These are phyloP conservation scores for Lecanicillium sp. DNA, from an alignment of 2,329 filamentous ascomycete species.

Conservation along the genomic window DNA sequence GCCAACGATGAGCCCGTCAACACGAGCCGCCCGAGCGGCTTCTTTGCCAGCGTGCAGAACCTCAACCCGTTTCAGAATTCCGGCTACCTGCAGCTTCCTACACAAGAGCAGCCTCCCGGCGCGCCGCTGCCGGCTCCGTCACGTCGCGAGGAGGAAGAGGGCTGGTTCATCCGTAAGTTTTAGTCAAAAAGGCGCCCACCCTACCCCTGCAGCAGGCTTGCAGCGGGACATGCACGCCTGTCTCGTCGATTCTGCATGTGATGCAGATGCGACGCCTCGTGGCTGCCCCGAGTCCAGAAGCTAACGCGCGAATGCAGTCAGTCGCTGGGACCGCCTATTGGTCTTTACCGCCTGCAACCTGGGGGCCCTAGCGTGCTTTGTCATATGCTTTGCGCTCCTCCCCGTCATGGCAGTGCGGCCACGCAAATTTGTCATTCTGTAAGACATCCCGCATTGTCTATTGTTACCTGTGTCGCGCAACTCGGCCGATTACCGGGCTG, in stretches of 20 bases:
- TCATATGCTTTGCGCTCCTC: slow-evolving; percentile 86
- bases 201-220: slow-evolving; percentile 29
- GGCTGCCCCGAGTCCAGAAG: slow-evolving; percentile 22
- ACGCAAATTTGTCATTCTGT: slow-evolving; percentile 95
- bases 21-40: slow-evolving; percentile 60
- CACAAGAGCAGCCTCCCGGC: slow-evolving; percentile 64
- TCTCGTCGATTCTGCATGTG: slow-evolving; percentile 33
- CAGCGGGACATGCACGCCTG: slow-evolving; percentile 39
- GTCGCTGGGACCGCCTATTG: slow-evolving; percentile 91
- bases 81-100: slow-evolving; percentile 87
- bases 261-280: slow-evolving; percentile 34
- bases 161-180: slow-evolving; percentile 86
- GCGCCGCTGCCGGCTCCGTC: slow-evolving; percentile 79
- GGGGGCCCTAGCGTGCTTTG: slow-evolving; percentile 83
- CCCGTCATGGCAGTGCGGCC: slow-evolving; percentile 73
- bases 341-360: slow-evolving; percentile 89
- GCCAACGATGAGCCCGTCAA: slow-evolving; percentile 73
- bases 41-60: slow-evolving; percentile 74
- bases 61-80: slow-evolving; percentile 81
- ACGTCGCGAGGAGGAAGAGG: slow-evolving; percentile 89
- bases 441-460: slow-evolving; percentile 42
- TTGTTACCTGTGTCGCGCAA: slow-evolving; percentile 4
- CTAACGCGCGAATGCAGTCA: slow-evolving; percentile 58
- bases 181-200: slow-evolving; percentile 14
- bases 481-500: slow-evolving; percentile 4